phyloP scores from a whole-genome alignment of 1,284 basidiomycete species.

The Rhizopogon hawkerae region DNA sequence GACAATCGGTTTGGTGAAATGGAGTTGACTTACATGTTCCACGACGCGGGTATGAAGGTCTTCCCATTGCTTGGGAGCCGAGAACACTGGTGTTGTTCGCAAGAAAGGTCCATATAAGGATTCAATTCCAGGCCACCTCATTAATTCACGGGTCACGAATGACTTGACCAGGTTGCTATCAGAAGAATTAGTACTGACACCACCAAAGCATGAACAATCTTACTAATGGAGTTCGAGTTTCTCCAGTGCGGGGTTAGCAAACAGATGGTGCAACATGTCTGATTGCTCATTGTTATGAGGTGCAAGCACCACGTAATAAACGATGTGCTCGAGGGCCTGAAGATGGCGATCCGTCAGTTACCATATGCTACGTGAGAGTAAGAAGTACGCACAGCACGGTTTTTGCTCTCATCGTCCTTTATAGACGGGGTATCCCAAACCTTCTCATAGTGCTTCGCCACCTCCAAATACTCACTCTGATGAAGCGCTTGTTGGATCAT shows the following conservation, averaged over 20 bases:
- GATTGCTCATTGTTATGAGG: constrained; percentile 96
- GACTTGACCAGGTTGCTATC: constrained; percentile 89
- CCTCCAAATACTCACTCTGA: constrained; percentile 82
- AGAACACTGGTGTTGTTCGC: constrained; percentile 77
- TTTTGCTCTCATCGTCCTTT: constrained; percentile 73
- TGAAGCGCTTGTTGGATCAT: constrained; percentile 94
- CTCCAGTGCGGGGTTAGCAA: constrained; percentile 65
- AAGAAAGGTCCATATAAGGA: constrained; percentile 81
- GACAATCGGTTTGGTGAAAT: not conserved
- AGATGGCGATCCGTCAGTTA: constrained; percentile 1
- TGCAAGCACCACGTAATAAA: constrained; percentile 90
- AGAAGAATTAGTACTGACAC: constrained; percentile 5
- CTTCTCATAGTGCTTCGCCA: constrained; percentile 92
- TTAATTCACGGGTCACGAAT: constrained; percentile 91
- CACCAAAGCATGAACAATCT: constrained; percentile 26
- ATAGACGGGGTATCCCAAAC: constrained; percentile 94
- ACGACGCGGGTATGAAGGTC: constrained; percentile 94
- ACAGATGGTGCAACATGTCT: constrained; percentile 90
- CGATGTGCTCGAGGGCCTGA: constrained; percentile 86
- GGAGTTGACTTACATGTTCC: constrained; percentile 71
- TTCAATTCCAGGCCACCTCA: constrained; percentile 98
- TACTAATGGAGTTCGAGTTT: constrained; percentile 85
- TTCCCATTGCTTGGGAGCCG: constrained; percentile 79
- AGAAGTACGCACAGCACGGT: constrained; percentile 53
- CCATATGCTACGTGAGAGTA: constrained; percentile 4